Conservation (phyloP, 768 basidiomycete genomes). For the Serendipita sp. region DNA sequence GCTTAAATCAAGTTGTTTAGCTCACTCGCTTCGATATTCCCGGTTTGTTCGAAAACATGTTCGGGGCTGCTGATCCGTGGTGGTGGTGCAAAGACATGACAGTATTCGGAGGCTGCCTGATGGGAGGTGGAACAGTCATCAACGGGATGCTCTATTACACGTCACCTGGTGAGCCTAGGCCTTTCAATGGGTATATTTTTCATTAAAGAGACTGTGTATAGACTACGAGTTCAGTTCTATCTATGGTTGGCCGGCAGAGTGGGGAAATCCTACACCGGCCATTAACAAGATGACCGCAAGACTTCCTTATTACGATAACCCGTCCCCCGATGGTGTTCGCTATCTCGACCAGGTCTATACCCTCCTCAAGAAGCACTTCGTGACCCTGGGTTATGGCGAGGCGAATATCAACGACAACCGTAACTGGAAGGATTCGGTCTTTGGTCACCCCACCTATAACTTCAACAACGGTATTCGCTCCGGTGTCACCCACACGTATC, state of each 20-base stretch:
- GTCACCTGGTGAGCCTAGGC: not conserved
- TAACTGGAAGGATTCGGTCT: constrained; percentile 41
- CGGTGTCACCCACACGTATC: constrained; percentile 45
- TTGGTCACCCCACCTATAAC: constrained; percentile 34
- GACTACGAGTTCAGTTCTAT: constrained; percentile 32
- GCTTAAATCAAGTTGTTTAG: constrained; percentile 17
- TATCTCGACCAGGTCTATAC: constrained; percentile 36
- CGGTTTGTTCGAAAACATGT: constrained; percentile 50
- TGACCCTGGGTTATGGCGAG: constrained; percentile 31
- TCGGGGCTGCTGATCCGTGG: constrained; percentile 37
- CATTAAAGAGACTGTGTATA: constrained; percentile 21
- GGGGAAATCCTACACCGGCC: constrained; percentile 36
- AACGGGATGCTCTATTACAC: constrained; percentile 25
- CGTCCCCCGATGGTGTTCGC: constrained; percentile 42
- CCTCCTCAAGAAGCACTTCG: constrained; percentile 22
- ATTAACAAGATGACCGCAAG: constrained; percentile 32
- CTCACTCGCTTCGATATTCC: constrained; percentile 51
- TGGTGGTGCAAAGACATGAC: constrained; percentile 56
- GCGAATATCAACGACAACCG: constrained; percentile 41
- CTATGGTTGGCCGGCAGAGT: constrained; percentile 38
- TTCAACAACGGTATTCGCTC: constrained; percentile 23
- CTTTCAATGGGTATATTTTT: not conserved
- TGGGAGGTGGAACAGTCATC: constrained; percentile 47
- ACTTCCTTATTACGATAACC: constrained; percentile 39
- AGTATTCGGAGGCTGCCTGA: constrained; percentile 45